Base-by-base conservation (phyloP, 768 basidiomycete genomes). In the Tulasnella sp. region DNA sequence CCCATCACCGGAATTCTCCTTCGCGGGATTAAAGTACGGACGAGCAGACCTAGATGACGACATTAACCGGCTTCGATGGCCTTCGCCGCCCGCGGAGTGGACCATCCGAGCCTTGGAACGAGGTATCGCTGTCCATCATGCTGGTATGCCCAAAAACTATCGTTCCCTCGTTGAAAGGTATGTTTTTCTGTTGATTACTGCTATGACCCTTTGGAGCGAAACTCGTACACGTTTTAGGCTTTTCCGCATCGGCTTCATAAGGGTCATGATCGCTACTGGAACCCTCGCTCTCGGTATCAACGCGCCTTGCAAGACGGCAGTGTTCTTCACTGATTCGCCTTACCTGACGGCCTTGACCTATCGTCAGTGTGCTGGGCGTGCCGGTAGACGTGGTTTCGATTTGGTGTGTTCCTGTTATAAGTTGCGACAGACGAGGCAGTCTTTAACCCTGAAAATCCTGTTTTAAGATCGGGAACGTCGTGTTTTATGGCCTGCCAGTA, bases 261-360 rank as follows among this genome's bases (percentile, higher is more conserved):
- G 80, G 19, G 80, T 87, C 4, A 73, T 86, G 30, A 78, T 87
- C 61, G 79, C 85, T 9, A 86, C 84, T 58, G 79, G 80, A 1
- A 86, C 84, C 4, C 72, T 86, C 56, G 85, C 85, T 1, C 72
- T 87, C 13, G 86, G 85, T 60, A 87, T 87, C 65, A 87, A 87
- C 65, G 84, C 84, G 0, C 85, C 85, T 0, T 76, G 83, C 0
- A 84, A 79, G 65, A 83, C 85, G 0, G 74, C 79, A 1, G 75
- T 83, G 4, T 86, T 86, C 65, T 79, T 76, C 55, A 80, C 79
- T 0, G 82, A 84, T 67, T 83, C 82, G 0, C 78, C 79, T 1
- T 82, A 61, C 66, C 64, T 84, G 34, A 83, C 75, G 83, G 82
- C 67, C 17, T 61, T 68, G 58, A 64, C 63, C 42, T 86, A 83